phyloP scores from a whole-genome alignment of 306 rosid genomes.

The Prunus mira region DNA sequence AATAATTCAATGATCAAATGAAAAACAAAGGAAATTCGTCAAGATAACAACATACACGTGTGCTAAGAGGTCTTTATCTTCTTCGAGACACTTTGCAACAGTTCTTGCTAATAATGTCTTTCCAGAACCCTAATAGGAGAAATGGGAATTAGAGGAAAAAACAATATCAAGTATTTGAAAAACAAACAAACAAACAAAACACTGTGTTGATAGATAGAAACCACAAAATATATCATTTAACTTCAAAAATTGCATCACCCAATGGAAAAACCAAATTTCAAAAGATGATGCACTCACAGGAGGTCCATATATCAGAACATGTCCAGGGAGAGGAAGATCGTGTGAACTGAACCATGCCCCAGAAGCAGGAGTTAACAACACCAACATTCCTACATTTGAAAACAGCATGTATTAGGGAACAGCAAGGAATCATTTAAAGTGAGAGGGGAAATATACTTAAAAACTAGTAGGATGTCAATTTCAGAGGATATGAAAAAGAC shows the following conservation, averaged over 20 bases:
- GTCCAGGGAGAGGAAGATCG: slow-evolving; percentile 82
- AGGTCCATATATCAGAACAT: slow-evolving; percentile 82
- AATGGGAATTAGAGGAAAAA: neutral
- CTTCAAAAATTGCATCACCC: neutral
- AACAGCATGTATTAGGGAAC: slow-evolving; percentile 11
- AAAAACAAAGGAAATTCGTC: neutral
- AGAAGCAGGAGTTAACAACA: slow-evolving; percentile 67
- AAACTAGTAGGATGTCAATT: neutral
- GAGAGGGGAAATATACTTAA: neutral
- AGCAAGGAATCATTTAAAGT: slow-evolving; percentile 9
- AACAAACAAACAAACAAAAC: neutral
- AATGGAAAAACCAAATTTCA: neutral
- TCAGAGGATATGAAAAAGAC: too few species aligned
- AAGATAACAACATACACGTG: slow-evolving; percentile 59
- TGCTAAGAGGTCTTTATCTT: slow-evolving; percentile 58
- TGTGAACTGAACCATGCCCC: slow-evolving; percentile 76
- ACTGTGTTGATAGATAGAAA: neutral
- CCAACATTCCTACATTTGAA: slow-evolving; percentile 60
- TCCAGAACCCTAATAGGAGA: slow-evolving; percentile 79
- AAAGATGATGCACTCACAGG: slow-evolving; percentile 53
- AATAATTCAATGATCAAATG: neutral
- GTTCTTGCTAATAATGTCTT: slow-evolving; percentile 75
- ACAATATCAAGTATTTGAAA: neutral
- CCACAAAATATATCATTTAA: neutral
- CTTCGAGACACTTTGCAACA: slow-evolving; percentile 70